These are phyloP conservation scores for Triadica sebifera DNA, from an alignment of 345 rosid species.

Conservation along the genomic window DNA sequence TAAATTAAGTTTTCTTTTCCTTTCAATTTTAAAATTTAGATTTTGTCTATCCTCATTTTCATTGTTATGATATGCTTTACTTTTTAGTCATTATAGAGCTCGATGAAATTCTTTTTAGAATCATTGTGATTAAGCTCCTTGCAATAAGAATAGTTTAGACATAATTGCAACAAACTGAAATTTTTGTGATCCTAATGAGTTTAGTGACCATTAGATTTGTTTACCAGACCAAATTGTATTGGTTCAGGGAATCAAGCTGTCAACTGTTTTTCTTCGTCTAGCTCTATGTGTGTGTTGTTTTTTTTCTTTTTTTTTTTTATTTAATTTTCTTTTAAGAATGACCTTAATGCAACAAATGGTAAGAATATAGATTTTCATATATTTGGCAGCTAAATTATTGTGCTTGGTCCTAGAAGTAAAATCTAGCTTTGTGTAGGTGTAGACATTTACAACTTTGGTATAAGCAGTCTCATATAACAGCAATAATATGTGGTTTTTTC, in stretches of 20 bases:
- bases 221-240: no score
- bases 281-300: background rate
- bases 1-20: no score
- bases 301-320: no score
- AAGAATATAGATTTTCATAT: background rate
- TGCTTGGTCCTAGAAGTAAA: background rate
- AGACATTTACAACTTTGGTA: background rate
- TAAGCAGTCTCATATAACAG: background rate
- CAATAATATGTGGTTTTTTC: slow-evolving; percentile 10
- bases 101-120: no score
- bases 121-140: no score
- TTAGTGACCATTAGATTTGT: no score
- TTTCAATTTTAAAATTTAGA: no score
- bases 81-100: no score
- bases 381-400: background rate
- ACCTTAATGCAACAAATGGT: background rate
- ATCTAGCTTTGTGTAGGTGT: background rate
- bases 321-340: background rate
- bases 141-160: no score
- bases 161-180: no score
- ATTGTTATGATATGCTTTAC: background rate
- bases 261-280: background rate
- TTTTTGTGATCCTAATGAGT: no score
- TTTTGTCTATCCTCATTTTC: background rate
- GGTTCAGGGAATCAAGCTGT: background rate